These are phyloP conservation scores for Cladosporium oxysporum DNA, from an alignment of 2,329 filamentous ascomycete genomes.

Conservation along the genomic window DNA sequence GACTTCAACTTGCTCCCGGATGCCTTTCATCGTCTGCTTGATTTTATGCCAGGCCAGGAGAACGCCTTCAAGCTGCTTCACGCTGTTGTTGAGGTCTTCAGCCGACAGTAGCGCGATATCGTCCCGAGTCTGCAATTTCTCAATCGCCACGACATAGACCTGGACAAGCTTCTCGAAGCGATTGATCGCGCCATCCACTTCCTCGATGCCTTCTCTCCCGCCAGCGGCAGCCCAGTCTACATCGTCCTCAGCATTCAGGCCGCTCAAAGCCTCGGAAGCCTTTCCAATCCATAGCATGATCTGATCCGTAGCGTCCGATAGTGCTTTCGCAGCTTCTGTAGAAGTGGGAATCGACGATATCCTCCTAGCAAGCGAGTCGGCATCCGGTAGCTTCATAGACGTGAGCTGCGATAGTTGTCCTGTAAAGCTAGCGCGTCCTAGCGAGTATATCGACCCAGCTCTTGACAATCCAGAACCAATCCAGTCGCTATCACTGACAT, in stretches of 20 bases:
- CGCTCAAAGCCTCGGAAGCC: conserved; percentile 82
- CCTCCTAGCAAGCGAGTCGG: conserved; percentile 76
- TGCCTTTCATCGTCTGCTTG: conserved; percentile 70
- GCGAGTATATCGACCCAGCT: conserved; percentile 86
- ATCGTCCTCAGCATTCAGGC: conserved; percentile 92
- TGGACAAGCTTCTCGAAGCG: conserved; percentile 88
- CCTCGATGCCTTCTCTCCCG: conserved; percentile 75
- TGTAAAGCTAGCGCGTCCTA: conserved; percentile 88
- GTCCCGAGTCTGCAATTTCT: conserved; percentile 75
- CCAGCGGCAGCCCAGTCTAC: conserved; percentile 94
- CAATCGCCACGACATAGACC: conserved; percentile 92
- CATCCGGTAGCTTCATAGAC: conserved; percentile 83
- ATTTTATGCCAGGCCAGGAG: conserved; percentile 83
- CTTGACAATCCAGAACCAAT: conserved; percentile 64
- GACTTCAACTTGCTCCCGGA: conserved; percentile 90
- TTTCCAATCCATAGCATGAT: conserved; percentile 94
- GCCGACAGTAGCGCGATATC: conserved; percentile 74
- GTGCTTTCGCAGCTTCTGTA: conserved; percentile 75
- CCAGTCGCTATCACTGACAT: conserved; percentile 63
- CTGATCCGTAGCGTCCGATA: conserved; percentile 86
- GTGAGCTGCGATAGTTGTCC: conserved; percentile 92
- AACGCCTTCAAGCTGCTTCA: conserved; percentile 87
- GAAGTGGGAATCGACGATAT: conserved; percentile 85
- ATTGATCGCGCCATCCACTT: conserved; percentile 68
- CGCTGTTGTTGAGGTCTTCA: conserved; percentile 71